Conservation (phyloP, 78 protist species). For the Dictyostelium firmibasis region DNA sequence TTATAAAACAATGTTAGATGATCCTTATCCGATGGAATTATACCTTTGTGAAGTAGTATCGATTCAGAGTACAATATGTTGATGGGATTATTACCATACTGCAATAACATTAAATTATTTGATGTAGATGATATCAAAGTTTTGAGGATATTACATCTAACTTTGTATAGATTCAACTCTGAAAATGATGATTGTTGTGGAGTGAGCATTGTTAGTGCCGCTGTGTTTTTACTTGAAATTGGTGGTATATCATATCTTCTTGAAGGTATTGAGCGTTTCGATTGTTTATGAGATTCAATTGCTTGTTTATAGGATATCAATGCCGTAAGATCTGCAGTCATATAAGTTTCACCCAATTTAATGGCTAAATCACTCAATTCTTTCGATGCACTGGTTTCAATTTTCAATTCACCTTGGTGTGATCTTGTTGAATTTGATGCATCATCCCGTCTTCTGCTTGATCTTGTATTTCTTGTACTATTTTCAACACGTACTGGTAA, state of each 20-base stretch:
- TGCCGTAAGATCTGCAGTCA: constrained; percentile 79
- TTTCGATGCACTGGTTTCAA: constrained; percentile 57
- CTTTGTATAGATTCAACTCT: constrained; percentile 47
- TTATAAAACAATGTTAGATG: constrained; percentile 24
- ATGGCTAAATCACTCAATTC: constrained; percentile 70
- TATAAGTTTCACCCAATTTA: constrained; percentile 79
- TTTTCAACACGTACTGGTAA: constrained; percentile 60
- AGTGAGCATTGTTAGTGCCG: neutral
- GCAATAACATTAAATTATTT: constrained; percentile 38
- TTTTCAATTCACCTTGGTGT: neutral
- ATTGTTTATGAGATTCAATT: constrained; percentile 38
- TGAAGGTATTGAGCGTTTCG: constrained; percentile 7
- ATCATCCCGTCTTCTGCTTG: constrained; percentile 61
- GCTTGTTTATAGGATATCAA: constrained; percentile 73
- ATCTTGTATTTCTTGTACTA: constrained; percentile 59
- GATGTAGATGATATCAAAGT: constrained; percentile 36
- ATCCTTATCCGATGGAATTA: constrained; percentile 47
- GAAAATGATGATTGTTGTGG: neutral
- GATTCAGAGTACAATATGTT: constrained; percentile 67
- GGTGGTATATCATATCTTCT: constrained; percentile 6
- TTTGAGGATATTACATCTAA: constrained; percentile 54
- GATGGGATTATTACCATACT: constrained; percentile 65
- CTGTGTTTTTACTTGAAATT: neutral
- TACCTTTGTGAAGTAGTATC: constrained; percentile 43
- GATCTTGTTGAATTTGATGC: constrained; percentile 36